A percentile compares a stretch with the other conserved stretches of the same genome.
phyloP scores from a whole-genome alignment of 1,284 basidiomycete species.

The Puccinia coronata region DNA sequence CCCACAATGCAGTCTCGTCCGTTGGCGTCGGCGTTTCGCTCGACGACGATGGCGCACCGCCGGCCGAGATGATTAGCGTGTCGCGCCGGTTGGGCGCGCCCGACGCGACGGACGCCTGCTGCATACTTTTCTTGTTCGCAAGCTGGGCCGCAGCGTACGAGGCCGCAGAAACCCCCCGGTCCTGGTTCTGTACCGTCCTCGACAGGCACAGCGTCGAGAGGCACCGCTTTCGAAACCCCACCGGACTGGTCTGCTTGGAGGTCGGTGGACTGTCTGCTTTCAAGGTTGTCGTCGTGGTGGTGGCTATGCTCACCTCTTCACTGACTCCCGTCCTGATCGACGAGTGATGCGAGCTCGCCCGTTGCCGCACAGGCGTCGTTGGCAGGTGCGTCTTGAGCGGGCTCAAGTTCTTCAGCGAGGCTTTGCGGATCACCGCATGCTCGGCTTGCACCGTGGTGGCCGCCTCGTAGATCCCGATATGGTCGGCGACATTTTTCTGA shows the following conservation, averaged over 20 bases:
- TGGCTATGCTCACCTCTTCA: neutral
- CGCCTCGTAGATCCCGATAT: neutral
- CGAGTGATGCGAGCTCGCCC: neutral
- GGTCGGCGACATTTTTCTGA: neutral
- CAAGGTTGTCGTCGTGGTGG: too few relatives aligned
- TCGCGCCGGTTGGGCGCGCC: neutral
- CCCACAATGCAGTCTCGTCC: too few relatives aligned
- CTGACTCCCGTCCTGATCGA: neutral
- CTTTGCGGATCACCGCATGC: neutral
- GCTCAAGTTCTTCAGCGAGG: neutral
- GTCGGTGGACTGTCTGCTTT: neutral
- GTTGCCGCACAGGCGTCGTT: neutral
- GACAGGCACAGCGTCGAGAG: neutral
- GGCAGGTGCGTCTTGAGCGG: neutral
- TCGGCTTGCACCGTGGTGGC: too few relatives aligned
- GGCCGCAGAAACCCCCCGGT: neutral
- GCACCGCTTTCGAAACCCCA: neutral
- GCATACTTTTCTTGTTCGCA: neutral
- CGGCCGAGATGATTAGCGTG: neutral
- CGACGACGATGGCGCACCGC: too few relatives aligned
- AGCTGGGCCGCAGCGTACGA: neutral
- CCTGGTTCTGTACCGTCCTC: neutral
- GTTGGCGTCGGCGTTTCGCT: too few relatives aligned
- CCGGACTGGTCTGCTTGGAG: neutral
- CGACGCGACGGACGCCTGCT: neutral